phyloP scores from a whole-genome alignment of 106 monocot genomes.

The Platanthera guangdongensis region DNA sequence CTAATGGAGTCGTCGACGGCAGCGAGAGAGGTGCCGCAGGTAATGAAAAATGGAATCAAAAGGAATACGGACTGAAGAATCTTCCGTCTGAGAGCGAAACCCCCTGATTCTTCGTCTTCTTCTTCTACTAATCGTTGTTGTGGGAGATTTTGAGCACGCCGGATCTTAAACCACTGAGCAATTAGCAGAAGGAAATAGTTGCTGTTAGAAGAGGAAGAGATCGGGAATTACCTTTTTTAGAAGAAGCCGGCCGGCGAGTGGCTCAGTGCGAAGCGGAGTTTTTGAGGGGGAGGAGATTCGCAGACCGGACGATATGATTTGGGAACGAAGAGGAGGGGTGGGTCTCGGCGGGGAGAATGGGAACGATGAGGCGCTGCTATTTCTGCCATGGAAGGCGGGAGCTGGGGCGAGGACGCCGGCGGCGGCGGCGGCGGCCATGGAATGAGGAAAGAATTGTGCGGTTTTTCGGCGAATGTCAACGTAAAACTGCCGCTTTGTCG shows the following conservation, averaged over 20 bases:
- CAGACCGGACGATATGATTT: background rate
- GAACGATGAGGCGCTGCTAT: background rate
- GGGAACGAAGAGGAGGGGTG: background rate
- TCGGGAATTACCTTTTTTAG: background rate
- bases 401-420: background rate
- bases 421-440: background rate
- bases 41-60: background rate
- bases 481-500: too few species aligned
- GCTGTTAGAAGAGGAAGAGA: background rate
- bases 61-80: background rate
- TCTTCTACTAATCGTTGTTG: background rate
- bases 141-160: background rate
- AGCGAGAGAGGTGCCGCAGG: conserved; percentile 6
- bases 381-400: background rate
- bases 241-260: background rate
- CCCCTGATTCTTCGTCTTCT: background rate
- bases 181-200: background rate
- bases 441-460: background rate
- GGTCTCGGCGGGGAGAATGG: background rate
- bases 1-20: conserved; percentile 48
- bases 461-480: too few species aligned
- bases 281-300: background rate
- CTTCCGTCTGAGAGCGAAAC: background rate
- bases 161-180: background rate
- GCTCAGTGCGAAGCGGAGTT: background rate